Base-by-base conservation (phyloP, 2,329 filamentous ascomycete species). In the Diplodia mutila region DNA sequence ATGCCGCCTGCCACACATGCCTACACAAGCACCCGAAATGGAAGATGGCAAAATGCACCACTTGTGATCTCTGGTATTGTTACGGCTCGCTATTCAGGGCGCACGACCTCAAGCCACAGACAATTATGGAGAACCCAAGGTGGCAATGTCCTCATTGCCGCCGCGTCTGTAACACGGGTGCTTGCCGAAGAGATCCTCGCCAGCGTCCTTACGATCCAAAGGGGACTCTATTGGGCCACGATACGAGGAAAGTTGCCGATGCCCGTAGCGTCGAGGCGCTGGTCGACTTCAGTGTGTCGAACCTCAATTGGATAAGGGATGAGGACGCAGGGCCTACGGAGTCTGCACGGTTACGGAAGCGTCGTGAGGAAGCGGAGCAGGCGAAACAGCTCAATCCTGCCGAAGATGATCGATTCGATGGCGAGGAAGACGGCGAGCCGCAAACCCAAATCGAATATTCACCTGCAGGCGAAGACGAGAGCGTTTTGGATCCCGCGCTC, bases 71-170 rank as follows among this genome's bases (percentile, higher is more conserved):
- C 66, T 88, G 87, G 0, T 99, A 96, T 76, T 98, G 95, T 77
- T 99, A 96, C 75, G 94, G 94, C n/a, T 91, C 91, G 18, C 84
- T 99, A 1, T 98, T 93, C 80, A 86, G 95, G 66, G 94, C 92
- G 0, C 97, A 97, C 74, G 94, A 98, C 76, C 87, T 93, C 76
- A 91, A 93, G 86, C 95, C 95, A 0, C 88, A 94, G 73, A 84
- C 88, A 23, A 87, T 94, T 0, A 90, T 97, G 85, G 89, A 96
- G 75, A 85, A 92, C 70, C 87, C 89, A 70, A 84, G 89, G 57
- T 99, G 95, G 94, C 87, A 90, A 73, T 99, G 95, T 71, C 95
- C 95, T 0, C 92, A 90, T 74, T 99, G 95, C 76, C 83, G 87
- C 25, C 89, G 89, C 21, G 92, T 94, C 46, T 99, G 95, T 83